Evolutionary conservation across 1,284 basidiomycete genomes (phyloP).

Genomic region (Coriolopsis trogii): DNA sequence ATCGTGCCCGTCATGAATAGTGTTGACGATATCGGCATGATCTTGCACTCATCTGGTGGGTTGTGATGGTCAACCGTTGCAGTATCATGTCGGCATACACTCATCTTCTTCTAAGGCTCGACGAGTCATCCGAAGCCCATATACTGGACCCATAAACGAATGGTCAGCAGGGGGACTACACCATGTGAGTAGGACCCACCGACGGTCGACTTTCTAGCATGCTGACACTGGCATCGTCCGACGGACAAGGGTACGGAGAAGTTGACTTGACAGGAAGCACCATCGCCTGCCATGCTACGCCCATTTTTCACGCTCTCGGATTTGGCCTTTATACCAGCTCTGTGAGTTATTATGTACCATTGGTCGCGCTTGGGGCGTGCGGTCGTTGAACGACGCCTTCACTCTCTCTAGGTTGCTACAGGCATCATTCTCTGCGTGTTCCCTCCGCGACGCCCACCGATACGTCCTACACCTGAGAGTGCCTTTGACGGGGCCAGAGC

Average conservation of each 20-base stretch:
- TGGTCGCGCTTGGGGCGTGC: no score
- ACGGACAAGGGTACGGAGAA: constrained; percentile 18
- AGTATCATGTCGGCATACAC: not conserved
- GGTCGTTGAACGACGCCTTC: no score
- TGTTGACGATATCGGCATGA: constrained; percentile 5
- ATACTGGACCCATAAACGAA: constrained; percentile 17
- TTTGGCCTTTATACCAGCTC: no score
- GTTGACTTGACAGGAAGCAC: constrained; percentile 14
- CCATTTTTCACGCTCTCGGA: constrained; percentile 31
- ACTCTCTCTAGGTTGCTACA: constrained; percentile 10
- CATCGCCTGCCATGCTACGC: constrained; percentile 21
- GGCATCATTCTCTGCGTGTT: constrained; percentile 19
- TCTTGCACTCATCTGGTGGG: constrained; percentile 28
- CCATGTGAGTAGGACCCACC: constrained; percentile 13
- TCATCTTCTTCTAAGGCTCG: constrained; percentile 19
- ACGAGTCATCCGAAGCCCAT: constrained; percentile 29
- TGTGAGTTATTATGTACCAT: no score
- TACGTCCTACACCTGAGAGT: constrained; percentile 3
- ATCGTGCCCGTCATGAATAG: not conserved
- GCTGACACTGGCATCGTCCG: not conserved
- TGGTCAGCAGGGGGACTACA: constrained; percentile 5
- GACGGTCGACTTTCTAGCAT: not conserved
- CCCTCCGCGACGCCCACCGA: not conserved
- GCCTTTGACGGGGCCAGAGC: constrained; percentile 1
- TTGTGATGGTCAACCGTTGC: no score